A percentile compares a stretch with the other conserved stretches of the same genome.
Evolutionary conservation across 2,329 filamentous ascomycete species (phyloP).

Genomic region (Laburnicola sp.): DNA sequence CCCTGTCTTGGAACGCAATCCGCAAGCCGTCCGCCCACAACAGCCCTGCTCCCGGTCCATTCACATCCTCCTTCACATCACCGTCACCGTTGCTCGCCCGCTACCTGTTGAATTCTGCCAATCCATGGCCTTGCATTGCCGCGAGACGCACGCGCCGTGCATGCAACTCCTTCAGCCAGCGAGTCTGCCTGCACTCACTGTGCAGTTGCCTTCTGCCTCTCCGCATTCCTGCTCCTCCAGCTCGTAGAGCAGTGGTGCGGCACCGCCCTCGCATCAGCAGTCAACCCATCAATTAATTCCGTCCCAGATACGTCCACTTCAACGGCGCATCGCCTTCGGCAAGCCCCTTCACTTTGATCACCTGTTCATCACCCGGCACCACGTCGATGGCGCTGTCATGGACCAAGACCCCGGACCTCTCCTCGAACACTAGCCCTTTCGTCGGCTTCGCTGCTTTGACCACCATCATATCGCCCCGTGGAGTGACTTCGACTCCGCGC

Average conservation of each 20-base stretch:
- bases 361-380: constrained; percentile 61
- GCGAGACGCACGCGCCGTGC: constrained; percentile 4
- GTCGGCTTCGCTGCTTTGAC: constrained; percentile 57
- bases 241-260: constrained; percentile 6
- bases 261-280: constrained; percentile 10
- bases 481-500: constrained; percentile 53
- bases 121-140: constrained; percentile 12
- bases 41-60: constrained; percentile 16
- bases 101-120: constrained; percentile 5
- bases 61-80: constrained; percentile 17
- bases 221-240: constrained; percentile 11
- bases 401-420: constrained; percentile 57
- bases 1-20: constrained; percentile 30
- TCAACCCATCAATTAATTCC: constrained; percentile 24
- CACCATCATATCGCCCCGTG: constrained; percentile 47
- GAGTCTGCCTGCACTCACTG: neutral
- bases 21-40: constrained; percentile 12
- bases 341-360: constrained; percentile 50
- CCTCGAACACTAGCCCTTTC: constrained; percentile 64
- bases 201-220: constrained; percentile 11
- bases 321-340: constrained; percentile 44
- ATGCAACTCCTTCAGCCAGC: constrained; percentile 16
- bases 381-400: constrained; percentile 62
- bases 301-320: constrained; percentile 52
- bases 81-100: constrained; percentile 9